phyloP scores from a whole-genome alignment of 176 grass and related monocot genomes.

The Oryza coarctata region DNA sequence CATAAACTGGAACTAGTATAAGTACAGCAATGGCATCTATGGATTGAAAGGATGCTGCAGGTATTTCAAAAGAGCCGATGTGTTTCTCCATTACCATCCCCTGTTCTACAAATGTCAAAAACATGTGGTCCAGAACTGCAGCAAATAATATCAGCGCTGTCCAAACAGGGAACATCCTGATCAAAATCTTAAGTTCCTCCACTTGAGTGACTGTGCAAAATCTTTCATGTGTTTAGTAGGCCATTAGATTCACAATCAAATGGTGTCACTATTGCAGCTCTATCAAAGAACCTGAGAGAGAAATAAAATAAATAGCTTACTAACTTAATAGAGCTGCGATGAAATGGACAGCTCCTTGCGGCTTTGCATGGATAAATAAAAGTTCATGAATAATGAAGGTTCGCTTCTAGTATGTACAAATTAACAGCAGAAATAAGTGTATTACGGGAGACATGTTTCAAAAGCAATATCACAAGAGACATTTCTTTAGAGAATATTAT shows the following conservation, averaged over 20 bases:
- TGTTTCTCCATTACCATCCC: slow-evolving; percentile 47
- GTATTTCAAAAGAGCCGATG: slow-evolving; percentile 45
- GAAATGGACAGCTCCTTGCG: neutral
- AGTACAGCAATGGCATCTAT: slow-evolving; percentile 47
- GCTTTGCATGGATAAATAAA: neutral
- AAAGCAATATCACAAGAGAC: neutral
- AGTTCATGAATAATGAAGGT: neutral
- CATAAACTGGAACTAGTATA: slow-evolving; percentile 51
- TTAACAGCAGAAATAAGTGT: neutral
- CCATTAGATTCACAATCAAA: slow-evolving; percentile 34
- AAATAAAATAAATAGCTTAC: slow-evolving; percentile 22
- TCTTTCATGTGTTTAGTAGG: slow-evolving; percentile 32
- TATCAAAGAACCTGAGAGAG: slow-evolving; percentile 61
- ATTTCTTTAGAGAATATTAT: neutral
- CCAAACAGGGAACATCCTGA: slow-evolving; percentile 65
- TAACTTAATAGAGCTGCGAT: neutral
- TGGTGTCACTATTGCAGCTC: slow-evolving; percentile 50
- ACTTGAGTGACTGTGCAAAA: slow-evolving; percentile 70
- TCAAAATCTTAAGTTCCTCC: slow-evolving; percentile 64
- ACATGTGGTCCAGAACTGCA: slow-evolving; percentile 53
- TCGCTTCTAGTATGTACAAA: neutral
- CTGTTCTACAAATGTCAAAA: slow-evolving; percentile 55
- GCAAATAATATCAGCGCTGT: slow-evolving; percentile 40
- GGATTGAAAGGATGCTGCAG: slow-evolving; percentile 56
- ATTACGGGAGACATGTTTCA: neutral